Base-by-base conservation (phyloP, 106 monocot species). In the Dendrobium nobile region DNA sequence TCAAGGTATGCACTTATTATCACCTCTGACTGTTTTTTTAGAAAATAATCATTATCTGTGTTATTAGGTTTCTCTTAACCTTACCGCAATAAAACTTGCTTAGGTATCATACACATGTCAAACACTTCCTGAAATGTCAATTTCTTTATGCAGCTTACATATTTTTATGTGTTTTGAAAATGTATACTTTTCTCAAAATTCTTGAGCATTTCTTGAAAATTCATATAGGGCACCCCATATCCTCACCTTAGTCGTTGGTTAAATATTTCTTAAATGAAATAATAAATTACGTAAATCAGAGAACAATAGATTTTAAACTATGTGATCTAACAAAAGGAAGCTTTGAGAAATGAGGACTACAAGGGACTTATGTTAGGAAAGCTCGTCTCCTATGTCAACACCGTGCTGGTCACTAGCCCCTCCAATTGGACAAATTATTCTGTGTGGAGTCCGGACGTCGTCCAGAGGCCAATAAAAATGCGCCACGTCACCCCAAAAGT, bases 1-100 rank as follows among this genome's bases (percentile, higher is more conserved):
- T 82, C 75, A 90, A 88, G 92, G 92, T 90, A 44, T 43, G 43
- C 45, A 7, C 26, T 48, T 68, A 27, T 75, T 1, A 67, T 73
- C 73, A 41, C 58, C 37, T 79, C 43, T 75, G 17, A 20, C 15
- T 17, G 75, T 51, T 22, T 78, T 42, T 64, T 7, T 41, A 26
- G 17, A 58, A 2, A n/a, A 72, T 24, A 17, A 54, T 11, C 47
- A n/a, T 70, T 31, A n/a, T 15, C 13, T 13, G 33, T 27, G 37
- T 20, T 70, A 11, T 43, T 31, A 26, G n/a, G 18, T 13, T n/a
- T 56, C 22, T 10, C 10, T 74, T 4, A 15, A 78, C 9, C 9
- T 51, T 4, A 58, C 10, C 8, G 37, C 70, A 70, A 13, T 28
- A 13, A 70, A 9, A 16, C 37, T 4, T 70, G 64, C 64, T 24